Evolutionary conservation across 2,329 filamentous ascomycete genomes (phyloP).

Genomic region (Alternaria alternata): DNA sequence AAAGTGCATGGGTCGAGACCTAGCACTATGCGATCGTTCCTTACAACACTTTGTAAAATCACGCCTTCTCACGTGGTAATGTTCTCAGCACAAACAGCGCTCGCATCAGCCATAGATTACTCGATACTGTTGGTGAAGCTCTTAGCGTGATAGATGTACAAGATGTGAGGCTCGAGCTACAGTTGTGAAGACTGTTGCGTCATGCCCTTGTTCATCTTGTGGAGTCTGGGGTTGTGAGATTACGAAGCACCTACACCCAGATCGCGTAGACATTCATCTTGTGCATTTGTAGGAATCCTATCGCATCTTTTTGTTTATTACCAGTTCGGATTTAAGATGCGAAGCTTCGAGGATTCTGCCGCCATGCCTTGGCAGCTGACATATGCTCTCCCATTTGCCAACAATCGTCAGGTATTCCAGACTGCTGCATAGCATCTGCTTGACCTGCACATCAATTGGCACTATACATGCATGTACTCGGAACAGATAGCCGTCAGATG

Average conservation of each 20-base stretch:
- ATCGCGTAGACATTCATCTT: not conserved
- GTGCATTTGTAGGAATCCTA: not conserved
- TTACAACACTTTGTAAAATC: not conserved
- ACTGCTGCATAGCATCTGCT: not conserved
- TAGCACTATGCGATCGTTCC: not conserved
- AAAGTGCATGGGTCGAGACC: not conserved
- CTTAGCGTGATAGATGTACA: not conserved
- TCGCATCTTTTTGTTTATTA: not conserved
- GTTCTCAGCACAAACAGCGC: not conserved
- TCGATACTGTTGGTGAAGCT: not conserved
- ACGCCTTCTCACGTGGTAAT: not conserved
- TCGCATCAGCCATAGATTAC: not conserved
- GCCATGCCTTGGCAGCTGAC: not conserved
- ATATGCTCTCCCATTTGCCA: not conserved
- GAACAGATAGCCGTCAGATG: not conserved
- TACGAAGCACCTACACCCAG: not conserved
- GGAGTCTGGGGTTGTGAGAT: not conserved
- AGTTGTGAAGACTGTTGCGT: not conserved
- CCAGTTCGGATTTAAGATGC: not conserved
- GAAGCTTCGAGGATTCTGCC: not conserved
- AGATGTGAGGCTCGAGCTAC: not conserved
- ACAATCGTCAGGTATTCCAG: not conserved
- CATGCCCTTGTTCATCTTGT: not conserved
- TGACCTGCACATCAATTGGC: not conserved
- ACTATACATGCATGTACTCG: not conserved